Evolutionary conservation across 768 basidiomycete genomes (phyloP).

Genomic region (Holtermannia corniformis): DNA sequence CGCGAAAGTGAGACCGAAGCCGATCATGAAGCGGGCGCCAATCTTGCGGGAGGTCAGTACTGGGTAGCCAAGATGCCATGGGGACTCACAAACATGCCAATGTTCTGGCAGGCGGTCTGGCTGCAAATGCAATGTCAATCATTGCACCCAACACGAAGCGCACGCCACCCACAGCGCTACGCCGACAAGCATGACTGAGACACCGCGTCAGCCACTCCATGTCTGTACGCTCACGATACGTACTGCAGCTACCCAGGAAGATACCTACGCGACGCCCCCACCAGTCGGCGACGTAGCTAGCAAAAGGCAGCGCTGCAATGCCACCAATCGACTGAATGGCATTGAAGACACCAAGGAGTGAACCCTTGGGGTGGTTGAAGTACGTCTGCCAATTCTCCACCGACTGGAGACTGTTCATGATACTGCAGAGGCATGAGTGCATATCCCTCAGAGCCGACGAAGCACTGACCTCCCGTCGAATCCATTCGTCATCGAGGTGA

Average conservation of each 20-base stretch:
- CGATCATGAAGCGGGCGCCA: conserved; percentile 41
- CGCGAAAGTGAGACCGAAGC: conserved; percentile 53
- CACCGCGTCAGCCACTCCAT: too few species aligned
- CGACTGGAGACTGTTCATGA: conserved; percentile 44
- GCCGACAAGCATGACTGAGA: conserved; percentile 57
- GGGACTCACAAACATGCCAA: conserved; percentile 20
- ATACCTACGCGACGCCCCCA: conserved; percentile 15
- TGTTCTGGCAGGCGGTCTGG: conserved; percentile 8
- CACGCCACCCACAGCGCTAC: too few species aligned
- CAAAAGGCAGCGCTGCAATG: conserved; percentile 52
- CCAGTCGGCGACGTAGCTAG: conserved; percentile 45
- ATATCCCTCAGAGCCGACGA: too few species aligned
- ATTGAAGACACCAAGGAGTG: conserved; percentile 46
- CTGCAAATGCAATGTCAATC: too few species aligned
- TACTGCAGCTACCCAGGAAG: neutral
- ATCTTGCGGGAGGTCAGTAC: conserved; percentile 16
- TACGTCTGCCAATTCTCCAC: conserved; percentile 55
- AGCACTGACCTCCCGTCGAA: too few species aligned
- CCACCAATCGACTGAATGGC: conserved; percentile 58
- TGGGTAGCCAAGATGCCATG: conserved; percentile 1
- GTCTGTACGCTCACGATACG: too few species aligned
- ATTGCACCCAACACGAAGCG: too few species aligned
- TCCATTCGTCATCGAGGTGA: conserved; percentile 59
- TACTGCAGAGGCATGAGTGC: neutral
- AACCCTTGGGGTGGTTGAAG: conserved; percentile 48